Conservation (phyloP, 805 yeast genomes). For the Candida bentonensis region DNA sequence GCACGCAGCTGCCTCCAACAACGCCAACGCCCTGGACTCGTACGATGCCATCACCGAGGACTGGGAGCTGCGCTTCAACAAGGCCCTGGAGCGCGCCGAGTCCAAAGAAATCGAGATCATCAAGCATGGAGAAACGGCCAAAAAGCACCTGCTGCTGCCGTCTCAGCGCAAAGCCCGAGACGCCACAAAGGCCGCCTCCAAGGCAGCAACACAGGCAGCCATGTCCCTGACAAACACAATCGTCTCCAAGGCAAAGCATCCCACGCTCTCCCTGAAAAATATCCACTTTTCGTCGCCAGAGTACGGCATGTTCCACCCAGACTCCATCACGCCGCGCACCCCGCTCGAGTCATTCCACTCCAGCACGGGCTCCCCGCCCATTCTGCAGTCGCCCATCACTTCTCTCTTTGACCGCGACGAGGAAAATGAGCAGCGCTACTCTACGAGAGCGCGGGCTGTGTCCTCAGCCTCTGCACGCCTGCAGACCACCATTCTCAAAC, state of each 20-base stretch:
- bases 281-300: constrained; percentile 13
- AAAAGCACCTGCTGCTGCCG: constrained; percentile 15
- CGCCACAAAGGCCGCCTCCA: constrained; percentile 20
- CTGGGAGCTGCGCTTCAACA: constrained; percentile 17
- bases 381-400: constrained; percentile 6
- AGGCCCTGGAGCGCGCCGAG: background rate
- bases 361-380: background rate
- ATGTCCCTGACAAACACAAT: constrained; percentile 28
- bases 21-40: constrained; percentile 4
- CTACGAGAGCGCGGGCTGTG: constrained; percentile 14
- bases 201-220: constrained; percentile 28
- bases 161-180: constrained; percentile 5
- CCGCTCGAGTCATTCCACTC: constrained; percentile 2
- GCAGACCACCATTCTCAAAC: constrained; percentile 4
- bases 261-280: constrained; percentile 4
- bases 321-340: constrained; percentile 11
- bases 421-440: constrained; percentile 3
- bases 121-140: constrained; percentile 17
- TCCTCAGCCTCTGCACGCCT: constrained; percentile 16
- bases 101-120: constrained; percentile 13
- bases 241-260: constrained; percentile 9
- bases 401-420: background rate
- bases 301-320: constrained; percentile 16
- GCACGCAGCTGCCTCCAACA: too few relatives aligned
- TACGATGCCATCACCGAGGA: constrained; percentile 13